phyloP scores from a whole-genome alignment of 2,329 filamentous ascomycete genomes.

The Beauveria pseudobassiana region DNA sequence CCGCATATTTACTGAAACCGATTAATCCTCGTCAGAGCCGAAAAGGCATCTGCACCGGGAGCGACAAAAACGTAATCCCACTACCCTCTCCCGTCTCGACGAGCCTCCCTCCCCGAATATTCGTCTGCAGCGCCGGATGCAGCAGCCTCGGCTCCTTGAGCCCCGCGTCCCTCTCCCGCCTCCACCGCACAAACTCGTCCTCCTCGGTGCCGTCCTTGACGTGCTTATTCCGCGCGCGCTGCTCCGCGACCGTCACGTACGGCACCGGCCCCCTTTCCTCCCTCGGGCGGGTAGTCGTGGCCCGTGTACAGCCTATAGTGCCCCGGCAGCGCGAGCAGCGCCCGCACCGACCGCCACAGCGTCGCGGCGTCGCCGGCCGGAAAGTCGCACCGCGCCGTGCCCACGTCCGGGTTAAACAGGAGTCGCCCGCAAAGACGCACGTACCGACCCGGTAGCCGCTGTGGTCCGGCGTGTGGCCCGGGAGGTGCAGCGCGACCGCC shows the following conservation, averaged over 20 bases:
- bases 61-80: background rate
- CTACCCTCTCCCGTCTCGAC: slow-evolving; percentile 17
- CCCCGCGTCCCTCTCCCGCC: slow-evolving; percentile 34
- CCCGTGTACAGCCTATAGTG: slow-evolving; percentile 45
- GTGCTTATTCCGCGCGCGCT: slow-evolving; percentile 41
- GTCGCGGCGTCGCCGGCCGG: slow-evolving; percentile 39
- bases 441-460: slow-evolving; percentile 37
- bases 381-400: slow-evolving; percentile 47
- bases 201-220: slow-evolving; percentile 33
- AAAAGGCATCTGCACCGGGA: background rate
- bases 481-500: slow-evolving; percentile 44
- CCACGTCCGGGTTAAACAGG: slow-evolving; percentile 46
- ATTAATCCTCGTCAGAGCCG: background rate
- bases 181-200: slow-evolving; percentile 36
- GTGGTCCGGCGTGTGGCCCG: slow-evolving; percentile 55
- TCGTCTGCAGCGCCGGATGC: slow-evolving; percentile 44
- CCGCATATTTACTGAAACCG: background rate
- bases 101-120: slow-evolving; percentile 36
- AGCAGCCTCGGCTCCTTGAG: slow-evolving; percentile 39
- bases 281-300: slow-evolving; percentile 43
- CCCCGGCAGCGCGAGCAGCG: slow-evolving; percentile 33
- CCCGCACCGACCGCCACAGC: slow-evolving; percentile 36
- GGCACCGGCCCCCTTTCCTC: slow-evolving; percentile 28
- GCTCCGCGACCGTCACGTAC: slow-evolving; percentile 37
- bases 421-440: slow-evolving; percentile 46